phyloP scores from a whole-genome alignment of 2,329 filamentous ascomycete species.

The Lanzia echinophila region DNA sequence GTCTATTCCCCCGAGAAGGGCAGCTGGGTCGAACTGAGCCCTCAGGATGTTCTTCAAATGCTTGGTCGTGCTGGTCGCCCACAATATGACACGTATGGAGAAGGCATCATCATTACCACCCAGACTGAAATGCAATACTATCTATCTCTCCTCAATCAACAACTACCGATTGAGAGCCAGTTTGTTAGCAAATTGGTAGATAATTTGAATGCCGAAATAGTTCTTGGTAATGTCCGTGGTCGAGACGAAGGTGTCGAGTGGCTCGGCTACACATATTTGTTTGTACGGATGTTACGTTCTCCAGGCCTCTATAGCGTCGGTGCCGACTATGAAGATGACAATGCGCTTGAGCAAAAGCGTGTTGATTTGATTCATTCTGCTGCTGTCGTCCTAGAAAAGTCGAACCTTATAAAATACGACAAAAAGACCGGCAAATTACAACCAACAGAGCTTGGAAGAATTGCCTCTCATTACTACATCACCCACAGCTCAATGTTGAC shows the following conservation, averaged over 20 bases:
- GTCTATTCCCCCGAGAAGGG: slow-evolving; percentile 98
- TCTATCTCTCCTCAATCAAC: slow-evolving; percentile 90
- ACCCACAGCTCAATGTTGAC: slow-evolving; percentile 93
- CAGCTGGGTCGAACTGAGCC: slow-evolving; percentile 95
- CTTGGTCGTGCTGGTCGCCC: slow-evolving; percentile 92
- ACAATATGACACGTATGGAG: slow-evolving; percentile 95
- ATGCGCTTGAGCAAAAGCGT: slow-evolving; percentile 86
- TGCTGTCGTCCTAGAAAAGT: slow-evolving; percentile 77
- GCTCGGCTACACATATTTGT: slow-evolving; percentile 97
- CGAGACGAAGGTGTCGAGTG: slow-evolving; percentile 98
- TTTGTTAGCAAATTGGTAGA: slow-evolving; percentile 89
- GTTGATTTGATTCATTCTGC: slow-evolving; percentile 97
- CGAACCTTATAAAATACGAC: slow-evolving; percentile 88
- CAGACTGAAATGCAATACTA: slow-evolving; percentile 96
- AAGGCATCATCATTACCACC: slow-evolving; percentile 97
- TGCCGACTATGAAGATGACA: slow-evolving; percentile 89
- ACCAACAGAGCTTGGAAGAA: slow-evolving; percentile 87
- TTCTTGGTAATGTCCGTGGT: slow-evolving; percentile 84
- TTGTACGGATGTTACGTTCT: slow-evolving; percentile 93
- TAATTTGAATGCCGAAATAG: slow-evolving; percentile 93
- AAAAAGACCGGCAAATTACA: slow-evolving; percentile 85
- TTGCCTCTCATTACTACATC: slow-evolving; percentile 98
- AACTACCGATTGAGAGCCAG: slow-evolving; percentile 95
- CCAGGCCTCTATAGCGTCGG: slow-evolving; percentile 94
- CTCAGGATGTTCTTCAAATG: slow-evolving; percentile 98